Base-by-base conservation (phyloP, 495 filamentous ascomycete species). In the Aspergillus avenaceus region DNA sequence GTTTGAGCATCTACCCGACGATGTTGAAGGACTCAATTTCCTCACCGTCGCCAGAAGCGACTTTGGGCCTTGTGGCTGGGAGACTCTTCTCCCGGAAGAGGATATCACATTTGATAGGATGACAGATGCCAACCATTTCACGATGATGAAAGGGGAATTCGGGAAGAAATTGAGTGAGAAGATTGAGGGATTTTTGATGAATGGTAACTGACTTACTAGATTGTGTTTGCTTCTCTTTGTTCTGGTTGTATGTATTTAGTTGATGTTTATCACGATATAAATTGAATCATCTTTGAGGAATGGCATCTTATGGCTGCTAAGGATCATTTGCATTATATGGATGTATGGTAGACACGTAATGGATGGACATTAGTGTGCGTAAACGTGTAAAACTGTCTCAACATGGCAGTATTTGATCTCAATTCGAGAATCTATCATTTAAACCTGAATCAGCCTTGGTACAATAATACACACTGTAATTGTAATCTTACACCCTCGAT, bases 41-140 rank as follows among this genome's bases (percentile, higher is more conserved):
- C 41, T 73, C 40, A 48, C 68, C 11, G 58, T 71, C 13, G 58
- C 69, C 9, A 44, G 70, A 2, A 65, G 58, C 3, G 70, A 73
- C 45, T 74, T 74, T 41, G 32, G 56, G 3, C 28, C 38, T 6
- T 45, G 51, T 34, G 70, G 60, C 8, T 73, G 70, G 68, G 57
- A 46, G 3, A 37, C 23, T 13, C 47, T 71, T 8, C 22, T 71
- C 13, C 60, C 58, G 0, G 36, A 28, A 4, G 45, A 56, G 26
- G 54, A 61, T 24, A 49, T 70, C 28, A 54, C 31, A 9, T 49
- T 72, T 37, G 52, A 60, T 23, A 49, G 34, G 19, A 47, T 70
- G 45, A 43, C 65, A n/a, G 58, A 59, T n/a, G 65, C 55, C 12
- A 66, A 69, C 49, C 69, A 72, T 50, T 71, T 64, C 46, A 62